A percentile compares a stretch with the other conserved stretches of the same genome.
Evolutionary conservation across 441 rosid genomes (phyloP).

Genomic region (Melastoma candidum): DNA sequence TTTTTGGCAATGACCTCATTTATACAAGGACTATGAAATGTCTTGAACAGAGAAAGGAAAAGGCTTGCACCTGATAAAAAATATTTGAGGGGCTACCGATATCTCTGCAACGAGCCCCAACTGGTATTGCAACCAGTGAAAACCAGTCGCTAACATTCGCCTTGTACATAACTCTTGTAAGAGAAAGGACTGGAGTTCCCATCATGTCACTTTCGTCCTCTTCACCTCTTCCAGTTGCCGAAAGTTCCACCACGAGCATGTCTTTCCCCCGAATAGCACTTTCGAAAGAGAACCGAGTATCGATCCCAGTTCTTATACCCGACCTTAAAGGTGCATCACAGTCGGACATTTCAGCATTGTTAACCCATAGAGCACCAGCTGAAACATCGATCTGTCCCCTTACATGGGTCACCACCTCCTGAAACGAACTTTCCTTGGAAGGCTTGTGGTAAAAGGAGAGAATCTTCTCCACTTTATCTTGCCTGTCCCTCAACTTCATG

Average conservation of each 20-base stretch:
- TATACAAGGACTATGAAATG: too few relatives aligned
- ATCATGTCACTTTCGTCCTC: constrained; percentile 20
- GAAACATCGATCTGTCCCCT: constrained; percentile 67
- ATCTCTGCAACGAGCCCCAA: too few relatives aligned
- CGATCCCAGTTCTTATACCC: constrained; percentile 51
- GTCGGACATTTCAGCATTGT: constrained; percentile 34
- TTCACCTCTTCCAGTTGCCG: constrained; percentile 32
- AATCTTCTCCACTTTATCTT: constrained; percentile 63
- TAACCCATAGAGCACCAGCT: constrained; percentile 51
- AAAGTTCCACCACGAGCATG: constrained; percentile 55
- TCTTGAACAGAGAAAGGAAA: too few relatives aligned
- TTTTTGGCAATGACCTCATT: too few relatives aligned
- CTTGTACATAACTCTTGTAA: constrained; percentile 54
- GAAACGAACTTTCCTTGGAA: constrained; percentile 47
- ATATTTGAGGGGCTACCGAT: too few relatives aligned
- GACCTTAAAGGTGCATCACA: constrained; percentile 35
- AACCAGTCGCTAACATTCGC: constrained; percentile 11
- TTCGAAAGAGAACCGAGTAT: constrained; percentile 57
- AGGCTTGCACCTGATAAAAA: too few relatives aligned
- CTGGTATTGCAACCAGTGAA: too few relatives aligned
- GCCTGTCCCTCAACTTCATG: constrained; percentile 88
- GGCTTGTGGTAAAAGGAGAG: constrained; percentile 37
- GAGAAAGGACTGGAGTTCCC: constrained; percentile 39
- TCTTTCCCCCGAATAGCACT: constrained; percentile 48
- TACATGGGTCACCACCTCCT: constrained; percentile 47